Base-by-base conservation (phyloP, 805 yeast genomes). In the Barnettozyma vustinii region DNA sequence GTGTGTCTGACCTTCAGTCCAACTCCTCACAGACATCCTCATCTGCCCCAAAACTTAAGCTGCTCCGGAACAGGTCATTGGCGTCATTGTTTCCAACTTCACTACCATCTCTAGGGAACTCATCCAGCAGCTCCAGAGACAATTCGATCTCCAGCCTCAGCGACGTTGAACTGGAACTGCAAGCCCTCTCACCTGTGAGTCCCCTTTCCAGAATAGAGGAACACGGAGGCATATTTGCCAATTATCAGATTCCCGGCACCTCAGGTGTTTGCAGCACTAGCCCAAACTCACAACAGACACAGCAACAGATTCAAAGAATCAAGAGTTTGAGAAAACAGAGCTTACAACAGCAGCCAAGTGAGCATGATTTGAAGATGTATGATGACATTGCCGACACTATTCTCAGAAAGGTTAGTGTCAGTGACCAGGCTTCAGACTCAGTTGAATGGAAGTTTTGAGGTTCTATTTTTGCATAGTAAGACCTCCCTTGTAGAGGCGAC, bases 371-470 rank as follows among this genome's bases (percentile, higher is more conserved):
- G 5, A 45, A 52, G 19, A 35, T 51, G 18, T 55, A 54, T 36
- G 65, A 61, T 46, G 55, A 56, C 15, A 56, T 61, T 33, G 65
- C 65, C 2, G 60, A 59, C 25, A 52, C 43, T n/a, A 61, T 61
- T 12, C 21, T 61, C 37, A 45, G 51, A 4, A 50, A 56, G 37
- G 59, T 53, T 13, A 41, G 45, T 13, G 44, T 48, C 19, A 53
- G 54, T 16, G 45, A 45, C 1, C 40, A 44, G n/a, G 25, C 40
- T 1, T 9, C 43, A 12, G 40, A 51, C 10, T 25, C 41, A 9
- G 47, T 56, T 41, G 60, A 59, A 5, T 59, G 63, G 63, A 45
- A 52, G 19, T 57, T 59, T 32, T 59, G 52, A 51, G 23, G 20
- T 26, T 40, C 15, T 20, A 20, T 42, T 39, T 36, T 7, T 36